These are phyloP conservation scores for Salix brachista DNA, from an alignment of 345 rosid species.

Conservation along the genomic window DNA sequence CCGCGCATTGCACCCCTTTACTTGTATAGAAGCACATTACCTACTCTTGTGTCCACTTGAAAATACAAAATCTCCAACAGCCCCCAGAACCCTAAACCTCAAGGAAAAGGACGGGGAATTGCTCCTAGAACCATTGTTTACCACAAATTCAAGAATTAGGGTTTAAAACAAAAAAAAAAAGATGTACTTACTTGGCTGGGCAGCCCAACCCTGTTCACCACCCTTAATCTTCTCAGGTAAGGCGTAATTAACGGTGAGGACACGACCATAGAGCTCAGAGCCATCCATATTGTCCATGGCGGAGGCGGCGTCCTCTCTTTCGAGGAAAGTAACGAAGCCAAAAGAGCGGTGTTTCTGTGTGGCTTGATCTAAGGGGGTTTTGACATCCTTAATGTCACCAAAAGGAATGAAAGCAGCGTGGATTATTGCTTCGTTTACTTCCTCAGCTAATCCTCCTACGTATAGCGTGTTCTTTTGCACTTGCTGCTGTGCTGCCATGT, in stretches of 20 bases:
- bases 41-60: background rate
- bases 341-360: slow-evolving; percentile 98
- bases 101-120: background rate
- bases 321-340: slow-evolving; percentile 94
- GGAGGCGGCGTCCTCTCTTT: slow-evolving; percentile 78
- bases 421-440: slow-evolving; percentile 87
- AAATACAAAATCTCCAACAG: background rate
- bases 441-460: slow-evolving; percentile 95
- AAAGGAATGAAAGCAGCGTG: slow-evolving; percentile 94
- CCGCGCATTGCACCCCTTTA: background rate
- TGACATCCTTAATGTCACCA: slow-evolving; percentile 96
- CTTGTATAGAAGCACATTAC: background rate
- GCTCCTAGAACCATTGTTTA: background rate
- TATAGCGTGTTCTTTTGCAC: slow-evolving; percentile 97
- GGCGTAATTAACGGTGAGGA: slow-evolving; percentile 94
- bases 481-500: slow-evolving; percentile 17
- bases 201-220: slow-evolving; percentile 99
- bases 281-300: slow-evolving; percentile 99
- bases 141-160: background rate
- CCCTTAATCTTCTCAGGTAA: slow-evolving; percentile 96
- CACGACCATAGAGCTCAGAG: slow-evolving; percentile 95
- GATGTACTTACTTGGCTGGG: slow-evolving; percentile 94
- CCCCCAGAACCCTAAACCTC: background rate
- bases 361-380: slow-evolving; percentile 91
- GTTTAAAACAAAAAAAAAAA: background rate